These are phyloP conservation scores for Poa annua DNA, from an alignment of 176 grass and related monocot genomes.

Conservation along the genomic window DNA sequence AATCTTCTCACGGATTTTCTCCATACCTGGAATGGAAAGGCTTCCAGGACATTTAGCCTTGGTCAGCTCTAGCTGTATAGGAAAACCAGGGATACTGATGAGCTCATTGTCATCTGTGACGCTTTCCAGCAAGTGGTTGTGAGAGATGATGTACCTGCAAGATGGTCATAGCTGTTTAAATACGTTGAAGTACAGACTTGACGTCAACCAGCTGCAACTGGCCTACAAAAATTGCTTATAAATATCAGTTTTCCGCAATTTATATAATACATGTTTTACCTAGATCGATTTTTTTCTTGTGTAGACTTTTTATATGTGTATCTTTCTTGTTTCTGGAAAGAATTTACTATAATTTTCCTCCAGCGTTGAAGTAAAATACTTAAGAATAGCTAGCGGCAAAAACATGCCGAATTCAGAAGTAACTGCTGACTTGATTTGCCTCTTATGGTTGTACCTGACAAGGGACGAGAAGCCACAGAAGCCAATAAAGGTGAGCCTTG, in stretches of 20 bases:
- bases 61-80: conserved; percentile 48
- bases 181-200: neutral
- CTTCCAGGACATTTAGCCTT: conserved; percentile 39
- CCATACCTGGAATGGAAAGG: neutral
- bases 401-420: neutral
- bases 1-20: conserved; percentile 40
- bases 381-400: neutral
- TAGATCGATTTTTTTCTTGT: neutral
- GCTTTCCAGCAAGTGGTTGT: conserved; percentile 41
- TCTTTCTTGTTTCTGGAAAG: neutral
- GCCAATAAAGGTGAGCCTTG: conserved; percentile 61
- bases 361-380: neutral
- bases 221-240: neutral
- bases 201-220: neutral
- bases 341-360: neutral
- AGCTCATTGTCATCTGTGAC: conserved; percentile 49
- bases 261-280: neutral
- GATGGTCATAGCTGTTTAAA: neutral
- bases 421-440: neutral
- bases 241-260: neutral
- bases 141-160: conserved; percentile 44
- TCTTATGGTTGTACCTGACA: conserved; percentile 29
- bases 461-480: conserved; percentile 56
- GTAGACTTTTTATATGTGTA: neutral
- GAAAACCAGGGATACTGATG: conserved; percentile 52